Evolutionary conservation across 176 grass and related monocot genomes (phyloP).

Genomic region (Carex parvula): DNA sequence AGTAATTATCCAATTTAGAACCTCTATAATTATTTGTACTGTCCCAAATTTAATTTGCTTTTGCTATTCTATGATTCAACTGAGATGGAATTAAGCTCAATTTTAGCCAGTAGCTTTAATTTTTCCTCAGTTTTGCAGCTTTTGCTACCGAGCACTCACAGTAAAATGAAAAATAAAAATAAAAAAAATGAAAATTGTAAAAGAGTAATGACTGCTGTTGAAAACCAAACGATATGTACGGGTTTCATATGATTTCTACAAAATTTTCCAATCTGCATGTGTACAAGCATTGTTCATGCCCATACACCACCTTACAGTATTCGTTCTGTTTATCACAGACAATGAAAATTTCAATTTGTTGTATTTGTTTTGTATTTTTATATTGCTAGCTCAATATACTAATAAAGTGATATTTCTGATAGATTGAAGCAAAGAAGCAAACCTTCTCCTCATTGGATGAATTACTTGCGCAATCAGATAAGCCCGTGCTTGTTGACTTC

Average conservation of each 20-base stretch:
- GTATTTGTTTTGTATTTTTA: background rate
- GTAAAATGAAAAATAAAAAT: background rate
- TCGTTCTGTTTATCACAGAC: background rate
- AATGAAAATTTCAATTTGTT: background rate
- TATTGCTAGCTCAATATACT: background rate
- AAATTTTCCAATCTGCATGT: background rate
- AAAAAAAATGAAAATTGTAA: background rate
- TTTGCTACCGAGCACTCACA: background rate
- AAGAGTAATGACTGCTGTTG: background rate
- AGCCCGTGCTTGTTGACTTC: constrained; percentile 83
- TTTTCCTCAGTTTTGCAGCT: background rate
- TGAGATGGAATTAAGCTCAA: background rate
- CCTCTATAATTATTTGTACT: background rate
- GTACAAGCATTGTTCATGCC: background rate
- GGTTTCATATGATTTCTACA: background rate
- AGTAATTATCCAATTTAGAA: constrained; percentile 20
- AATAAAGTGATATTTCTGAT: constrained; percentile 7
- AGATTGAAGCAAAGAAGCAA: constrained; percentile 86
- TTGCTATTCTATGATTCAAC: background rate
- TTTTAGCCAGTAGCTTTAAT: background rate
- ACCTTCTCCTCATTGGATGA: constrained; percentile 85
- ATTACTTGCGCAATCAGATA: constrained; percentile 79
- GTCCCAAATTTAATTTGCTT: background rate
- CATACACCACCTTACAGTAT: background rate
- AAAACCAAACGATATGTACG: background rate